These are phyloP conservation scores for Ganoderma multipileum DNA, from an alignment of 1,284 basidiomycete species.

Conservation along the genomic window DNA sequence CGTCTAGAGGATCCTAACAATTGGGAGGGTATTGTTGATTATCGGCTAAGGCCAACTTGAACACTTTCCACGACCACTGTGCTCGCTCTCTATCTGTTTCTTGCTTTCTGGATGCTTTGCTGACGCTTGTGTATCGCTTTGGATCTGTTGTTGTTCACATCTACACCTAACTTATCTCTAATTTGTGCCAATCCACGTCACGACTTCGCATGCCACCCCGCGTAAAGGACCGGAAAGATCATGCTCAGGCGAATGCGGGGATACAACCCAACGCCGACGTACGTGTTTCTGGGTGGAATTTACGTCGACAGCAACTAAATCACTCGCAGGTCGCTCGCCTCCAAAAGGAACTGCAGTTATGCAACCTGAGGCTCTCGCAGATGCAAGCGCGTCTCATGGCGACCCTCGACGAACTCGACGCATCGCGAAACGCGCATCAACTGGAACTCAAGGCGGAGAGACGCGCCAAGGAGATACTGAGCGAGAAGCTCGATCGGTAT, in stretches of 20 bases:
- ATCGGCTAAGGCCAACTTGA: neutral
- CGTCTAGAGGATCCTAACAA: neutral
- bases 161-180: constrained; percentile 18
- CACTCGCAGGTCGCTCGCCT: constrained; percentile 15
- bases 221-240: neutral
- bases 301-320: no score
- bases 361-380: constrained; percentile 41
- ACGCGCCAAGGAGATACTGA: constrained; percentile 44
- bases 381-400: constrained; percentile 56
- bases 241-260: neutral
- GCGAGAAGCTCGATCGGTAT: constrained; percentile 48
- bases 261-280: constrained; percentile 16
- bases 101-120: constrained; percentile 22
- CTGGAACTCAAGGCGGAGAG: constrained; percentile 49
- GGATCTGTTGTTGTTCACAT: neutral
- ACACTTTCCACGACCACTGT: neutral
- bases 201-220: constrained; percentile 13
- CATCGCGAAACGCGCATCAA: constrained; percentile 46
- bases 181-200: neutral
- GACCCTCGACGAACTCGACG: constrained; percentile 60
- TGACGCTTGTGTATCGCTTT: constrained; percentile 10
- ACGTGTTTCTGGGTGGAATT: neutral
- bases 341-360: constrained; percentile 20
- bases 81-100: constrained; percentile 3
- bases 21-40: neutral